These are phyloP conservation scores for Backusella tuberculispora DNA, from an alignment of 192 early-diverging fungal genomes.

Conservation along the genomic window DNA sequence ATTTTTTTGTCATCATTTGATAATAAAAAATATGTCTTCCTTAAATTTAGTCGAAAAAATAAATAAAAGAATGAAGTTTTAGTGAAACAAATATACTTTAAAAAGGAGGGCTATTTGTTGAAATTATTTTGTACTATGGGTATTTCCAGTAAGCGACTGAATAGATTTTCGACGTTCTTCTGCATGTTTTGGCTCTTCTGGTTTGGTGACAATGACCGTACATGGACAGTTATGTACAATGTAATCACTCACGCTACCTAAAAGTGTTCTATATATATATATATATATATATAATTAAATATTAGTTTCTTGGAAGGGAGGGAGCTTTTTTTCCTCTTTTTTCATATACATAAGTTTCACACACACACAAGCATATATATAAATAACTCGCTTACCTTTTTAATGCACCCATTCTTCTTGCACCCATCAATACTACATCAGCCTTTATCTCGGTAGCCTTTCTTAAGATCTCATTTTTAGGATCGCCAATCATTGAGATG, in stretches of 20 bases:
- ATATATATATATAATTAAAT: background rate
- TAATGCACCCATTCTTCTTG: conserved; percentile 59
- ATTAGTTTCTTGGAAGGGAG: background rate
- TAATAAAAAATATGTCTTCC: background rate
- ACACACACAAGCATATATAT: background rate
- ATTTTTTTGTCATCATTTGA: background rate
- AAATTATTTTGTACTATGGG: background rate
- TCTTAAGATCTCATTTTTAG: conserved; percentile 61
- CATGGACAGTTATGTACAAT: conserved; percentile 50
- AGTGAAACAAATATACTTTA: conserved; percentile 9
- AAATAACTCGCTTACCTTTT: conserved; percentile 39
- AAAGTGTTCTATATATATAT: conserved; percentile 45
- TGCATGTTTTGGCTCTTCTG: background rate
- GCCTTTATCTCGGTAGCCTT: conserved; percentile 63
- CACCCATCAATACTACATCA: conserved; percentile 64
- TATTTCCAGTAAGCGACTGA: conserved; percentile 10
- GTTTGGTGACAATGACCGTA: conserved; percentile 45
- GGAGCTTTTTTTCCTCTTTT: background rate
- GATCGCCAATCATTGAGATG: conserved; percentile 64
- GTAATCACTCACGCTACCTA: conserved; percentile 55
- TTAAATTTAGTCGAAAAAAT: background rate
- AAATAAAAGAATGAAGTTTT: background rate
- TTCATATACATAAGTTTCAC: background rate
- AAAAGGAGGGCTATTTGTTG: background rate
- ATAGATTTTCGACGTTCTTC: conserved; percentile 4